Base-by-base conservation (phyloP, 805 yeast genomes). In the Candida boleticola region DNA sequence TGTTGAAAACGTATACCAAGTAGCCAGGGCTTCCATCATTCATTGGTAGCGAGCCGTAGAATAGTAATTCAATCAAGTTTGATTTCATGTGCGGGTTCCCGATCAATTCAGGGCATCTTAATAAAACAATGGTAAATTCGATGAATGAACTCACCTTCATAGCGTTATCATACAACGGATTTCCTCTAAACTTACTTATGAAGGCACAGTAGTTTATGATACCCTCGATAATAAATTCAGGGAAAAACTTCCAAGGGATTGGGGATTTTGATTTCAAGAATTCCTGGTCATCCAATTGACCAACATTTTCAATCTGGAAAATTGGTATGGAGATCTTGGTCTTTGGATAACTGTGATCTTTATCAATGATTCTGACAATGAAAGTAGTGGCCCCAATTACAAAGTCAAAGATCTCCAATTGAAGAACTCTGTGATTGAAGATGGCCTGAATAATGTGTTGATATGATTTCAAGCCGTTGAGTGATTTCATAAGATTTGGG, bases 31-130 rank as follows among this genome's bases (percentile, higher is more conserved):
- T 66, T 23, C 81, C 86, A 45, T 67, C 64, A 14, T 63, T 67
- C 38, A 71, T 49, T 9, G 84, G 83, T 49, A 79, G 66, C 0
- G 87, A 69, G 0, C 98, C 98, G 48, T 74, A 70, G 52, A 84
- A 89, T 40, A 93, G 68, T 20, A 88, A 73, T 58, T 92, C 96
- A 17, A 88, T 85, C 39, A 93, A 66, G 54, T 83, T 79, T 16
- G 95, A 82, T 55, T 93, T 92, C 67, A 93, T 74, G 67, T 93
- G 97, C 0, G 99, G 99, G 56, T 93, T 93, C 41, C 93, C 87
- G 39, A 93, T 73, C 29, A 86, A 58, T 58, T 86, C 93, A 1
- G 93, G 90, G 57, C 93, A 85, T 60, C 97, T 79, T 56, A 93
- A 66, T 43, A 90, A 74, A 1, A 82, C 75, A 14, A 89, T 82